A percentile compares a stretch with the other conserved stretches of the same genome.
Evolutionary conservation across 805 yeast species (phyloP).

Genomic region (Hanseniaspora valbyensis): DNA sequence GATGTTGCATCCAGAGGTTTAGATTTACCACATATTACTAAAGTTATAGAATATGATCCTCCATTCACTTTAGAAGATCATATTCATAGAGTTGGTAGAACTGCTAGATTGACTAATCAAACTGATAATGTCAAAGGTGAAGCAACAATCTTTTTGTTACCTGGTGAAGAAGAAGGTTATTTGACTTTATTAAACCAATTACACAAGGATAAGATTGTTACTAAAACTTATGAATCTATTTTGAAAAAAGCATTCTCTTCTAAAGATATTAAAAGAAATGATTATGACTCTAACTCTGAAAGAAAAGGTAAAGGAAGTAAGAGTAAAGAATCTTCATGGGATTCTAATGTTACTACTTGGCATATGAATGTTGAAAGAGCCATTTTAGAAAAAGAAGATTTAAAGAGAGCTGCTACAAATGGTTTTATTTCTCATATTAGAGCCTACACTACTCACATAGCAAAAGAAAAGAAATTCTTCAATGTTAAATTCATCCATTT

Average conservation of each 20-base stretch:
- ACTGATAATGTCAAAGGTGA: constrained; percentile 44
- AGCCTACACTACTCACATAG: constrained; percentile 90
- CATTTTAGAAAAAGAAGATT: constrained; percentile 55
- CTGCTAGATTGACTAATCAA: constrained; percentile 82
- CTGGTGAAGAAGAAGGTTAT: constrained; percentile 83
- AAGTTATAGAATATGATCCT: constrained; percentile 87
- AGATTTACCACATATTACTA: constrained; percentile 76
- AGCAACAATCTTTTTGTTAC: constrained; percentile 67
- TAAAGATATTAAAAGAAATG: constrained; percentile 28
- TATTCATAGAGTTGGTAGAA: constrained; percentile 91
- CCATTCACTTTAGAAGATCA: constrained; percentile 92
- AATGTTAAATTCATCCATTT: constrained; percentile 74
- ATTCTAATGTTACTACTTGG: constrained; percentile 90
- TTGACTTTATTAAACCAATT: constrained; percentile 47
- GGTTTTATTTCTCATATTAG: constrained; percentile 84
- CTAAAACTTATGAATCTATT: constrained; percentile 39
- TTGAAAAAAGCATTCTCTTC: constrained; percentile 30
- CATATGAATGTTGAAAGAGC: constrained; percentile 84
- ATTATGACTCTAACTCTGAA: constrained; percentile 18
- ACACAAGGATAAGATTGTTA: constrained; percentile 47
- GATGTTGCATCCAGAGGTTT: constrained; percentile 97
- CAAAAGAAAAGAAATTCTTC: constrained; percentile 67
- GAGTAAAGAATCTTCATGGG: constrained; percentile 50
- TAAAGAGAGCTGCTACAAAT: constrained; percentile 57
- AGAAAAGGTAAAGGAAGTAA: constrained; percentile 21